phyloP scores from a whole-genome alignment of 2,329 filamentous ascomycete species.

The Trichoderma pleuroti region DNA sequence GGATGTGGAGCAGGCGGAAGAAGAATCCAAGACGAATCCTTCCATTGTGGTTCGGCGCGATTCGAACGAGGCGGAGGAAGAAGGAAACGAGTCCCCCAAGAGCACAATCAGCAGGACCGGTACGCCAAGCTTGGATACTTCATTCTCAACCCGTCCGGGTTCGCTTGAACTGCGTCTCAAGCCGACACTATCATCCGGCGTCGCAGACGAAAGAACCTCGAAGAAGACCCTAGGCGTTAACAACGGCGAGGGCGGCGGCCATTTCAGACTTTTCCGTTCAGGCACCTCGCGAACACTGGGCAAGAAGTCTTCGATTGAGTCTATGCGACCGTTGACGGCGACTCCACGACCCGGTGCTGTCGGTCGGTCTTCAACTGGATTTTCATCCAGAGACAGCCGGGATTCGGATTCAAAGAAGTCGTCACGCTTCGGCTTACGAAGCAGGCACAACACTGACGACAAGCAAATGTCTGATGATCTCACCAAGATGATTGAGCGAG shows the following conservation, averaged over 20 bases:
- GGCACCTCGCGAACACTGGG: conserved; percentile 42
- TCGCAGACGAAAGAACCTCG: conserved; percentile 34
- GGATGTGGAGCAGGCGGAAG: conserved; percentile 50
- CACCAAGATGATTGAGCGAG: conserved; percentile 92
- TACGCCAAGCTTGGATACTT: conserved; percentile 40
- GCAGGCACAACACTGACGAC: conserved; percentile 48
- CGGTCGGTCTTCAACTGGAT: conserved; percentile 45
- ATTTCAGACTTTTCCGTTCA: conserved; percentile 50
- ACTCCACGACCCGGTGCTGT: conserved; percentile 42
- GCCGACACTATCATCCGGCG: conserved; percentile 69
- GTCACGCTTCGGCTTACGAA: conserved; percentile 55
- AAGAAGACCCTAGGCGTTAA: conserved; percentile 48
- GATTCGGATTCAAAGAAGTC: conserved; percentile 46
- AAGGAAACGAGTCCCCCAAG: conserved; percentile 44
- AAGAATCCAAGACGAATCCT: conserved; percentile 53
- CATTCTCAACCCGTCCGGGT: conserved; percentile 62
- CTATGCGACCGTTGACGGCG: conserved; percentile 41
- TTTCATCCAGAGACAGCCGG: conserved; percentile 39
- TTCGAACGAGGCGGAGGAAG: conserved; percentile 40
- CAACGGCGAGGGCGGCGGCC: conserved; percentile 42
- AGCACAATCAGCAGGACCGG: conserved; percentile 39
- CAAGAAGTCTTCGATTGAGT: conserved; percentile 57
- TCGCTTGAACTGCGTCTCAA: conserved; percentile 78
- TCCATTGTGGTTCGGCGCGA: conserved; percentile 53
- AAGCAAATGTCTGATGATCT: conserved; percentile 78